These are phyloP conservation scores for Nicotiana rustica DNA, from an alignment of 305 asterid species.

Conservation along the genomic window DNA sequence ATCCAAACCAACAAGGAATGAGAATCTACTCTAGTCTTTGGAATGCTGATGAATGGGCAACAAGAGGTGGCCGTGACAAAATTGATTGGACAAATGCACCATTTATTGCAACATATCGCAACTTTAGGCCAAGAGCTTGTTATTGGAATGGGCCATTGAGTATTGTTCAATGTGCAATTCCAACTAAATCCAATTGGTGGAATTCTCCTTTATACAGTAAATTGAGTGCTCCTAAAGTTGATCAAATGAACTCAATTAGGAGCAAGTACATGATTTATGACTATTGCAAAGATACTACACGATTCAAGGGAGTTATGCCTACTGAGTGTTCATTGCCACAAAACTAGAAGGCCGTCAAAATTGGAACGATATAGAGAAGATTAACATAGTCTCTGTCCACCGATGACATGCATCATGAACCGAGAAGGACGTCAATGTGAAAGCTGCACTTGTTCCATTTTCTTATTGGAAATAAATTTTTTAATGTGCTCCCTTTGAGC, in stretches of 20 bases:
- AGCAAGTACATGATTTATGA: constrained; percentile 61
- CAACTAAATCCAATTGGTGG: constrained; percentile 56
- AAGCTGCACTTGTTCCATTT: neutral
- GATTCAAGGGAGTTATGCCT: constrained; percentile 60
- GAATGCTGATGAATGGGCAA: constrained; percentile 91
- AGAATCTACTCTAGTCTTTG: constrained; percentile 71
- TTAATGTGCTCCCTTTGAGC: neutral
- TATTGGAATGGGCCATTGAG: constrained; percentile 49
- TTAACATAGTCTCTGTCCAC: too few relatives aligned
- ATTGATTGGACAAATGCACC: constrained; percentile 70
- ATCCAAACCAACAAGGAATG: constrained; percentile 70
- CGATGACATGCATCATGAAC: too few relatives aligned
- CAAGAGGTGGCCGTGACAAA: constrained; percentile 75
- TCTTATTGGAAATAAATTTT: neutral
- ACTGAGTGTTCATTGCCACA: constrained; percentile 54
- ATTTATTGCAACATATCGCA: constrained; percentile 54
- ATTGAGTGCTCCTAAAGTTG: constrained; percentile 44
- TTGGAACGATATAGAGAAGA: too few relatives aligned
- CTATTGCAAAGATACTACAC: constrained; percentile 62
- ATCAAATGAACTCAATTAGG: constrained; percentile 54
- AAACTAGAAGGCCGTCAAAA: neutral
- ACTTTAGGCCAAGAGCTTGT: constrained; percentile 61
- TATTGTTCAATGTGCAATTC: constrained; percentile 44
- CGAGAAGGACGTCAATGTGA: too few relatives aligned
- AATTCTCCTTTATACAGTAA: constrained; percentile 40